Base-by-base conservation (phyloP, 805 yeast genomes). In the Nakazawaea anatomiae region DNA sequence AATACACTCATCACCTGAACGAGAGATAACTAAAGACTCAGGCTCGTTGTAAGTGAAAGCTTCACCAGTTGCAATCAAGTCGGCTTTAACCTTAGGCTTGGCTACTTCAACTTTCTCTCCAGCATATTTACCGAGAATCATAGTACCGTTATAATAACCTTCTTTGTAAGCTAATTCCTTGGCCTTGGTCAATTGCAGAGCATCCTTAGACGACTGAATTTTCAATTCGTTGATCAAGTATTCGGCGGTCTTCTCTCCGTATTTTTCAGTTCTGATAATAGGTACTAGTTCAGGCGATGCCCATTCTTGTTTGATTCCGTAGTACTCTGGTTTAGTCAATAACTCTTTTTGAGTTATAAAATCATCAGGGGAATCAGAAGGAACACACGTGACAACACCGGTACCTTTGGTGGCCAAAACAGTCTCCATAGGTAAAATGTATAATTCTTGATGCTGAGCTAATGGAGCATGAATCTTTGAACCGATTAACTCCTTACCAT, bases 311-410 rank as follows among this genome's bases (percentile, higher is more conserved):
- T 91, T 77, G 63, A 92, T 87, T 50, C 83, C 80, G 68, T 92
- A 91, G 69, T 83, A 92, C 62, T 89, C 97, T 34, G 97, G 87
- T 73, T 92, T 92, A 75, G 89, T 83, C 60, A 78, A 77, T 60
- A 94, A 79, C 59, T 94, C 99, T 61, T 75, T 76, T 46, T 86
- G 79, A 54, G 97, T 94, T 70, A 92, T 83, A 65, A 63, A 94
- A 74, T 94, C 99, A 74, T 94, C 99, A 54, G 99, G 98, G 52
- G 98, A 91, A 70, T 91, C 97, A n/a, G 96, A 85, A 55, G 98
- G 99, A 56, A 91, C 98, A 75, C 97, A 94, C 5, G 98, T 92
- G 52, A 94, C 99, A 44, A 94, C 97, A 75, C 98, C 99, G 44
- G 98, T 94, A 79, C 99, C 99, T 75, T 94, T 94, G 51, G 83